These are phyloP conservation scores for Platismatia glauca DNA, from an alignment of 495 filamentous ascomycete species.

Conservation along the genomic window DNA sequence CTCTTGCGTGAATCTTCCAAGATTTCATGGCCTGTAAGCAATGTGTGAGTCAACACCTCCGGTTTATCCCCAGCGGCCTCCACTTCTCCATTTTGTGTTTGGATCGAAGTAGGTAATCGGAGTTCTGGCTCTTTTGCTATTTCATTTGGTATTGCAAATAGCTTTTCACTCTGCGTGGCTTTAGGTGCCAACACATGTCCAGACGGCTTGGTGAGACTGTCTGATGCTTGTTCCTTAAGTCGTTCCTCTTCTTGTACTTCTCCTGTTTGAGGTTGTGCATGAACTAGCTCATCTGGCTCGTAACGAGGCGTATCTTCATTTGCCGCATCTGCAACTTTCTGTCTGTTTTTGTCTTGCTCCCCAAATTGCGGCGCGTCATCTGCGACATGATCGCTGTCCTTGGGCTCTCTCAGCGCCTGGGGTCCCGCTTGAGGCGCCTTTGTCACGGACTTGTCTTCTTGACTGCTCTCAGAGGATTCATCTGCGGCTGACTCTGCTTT, in stretches of 20 bases:
- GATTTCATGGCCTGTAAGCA: slow-evolving; percentile 28
- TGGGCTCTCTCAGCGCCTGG: slow-evolving; percentile 10
- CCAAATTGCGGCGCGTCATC: slow-evolving; percentile 7
- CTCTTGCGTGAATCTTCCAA: slow-evolving; percentile 58
- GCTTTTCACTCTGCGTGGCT: background rate
- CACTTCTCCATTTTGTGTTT: slow-evolving; percentile 1
- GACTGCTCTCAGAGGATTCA: background rate
- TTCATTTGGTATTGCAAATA: background rate
- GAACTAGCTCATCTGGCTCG: background rate
- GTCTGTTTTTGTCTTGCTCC: background rate
- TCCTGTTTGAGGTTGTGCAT: background rate
- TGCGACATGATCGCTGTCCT: slow-evolving; percentile 11
- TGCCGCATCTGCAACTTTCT: background rate
- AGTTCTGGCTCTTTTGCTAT: slow-evolving; percentile 3
- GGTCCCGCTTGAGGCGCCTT: slow-evolving; percentile 15
- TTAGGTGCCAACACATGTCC: background rate
- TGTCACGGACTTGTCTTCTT: slow-evolving; percentile 17
- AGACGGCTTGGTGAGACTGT: background rate
- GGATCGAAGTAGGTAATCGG: slow-evolving; percentile 8
- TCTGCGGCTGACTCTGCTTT: slow-evolving; percentile 14
- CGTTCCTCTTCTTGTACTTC: background rate
- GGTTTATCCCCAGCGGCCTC: slow-evolving; percentile 31
- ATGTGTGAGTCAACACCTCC: slow-evolving; percentile 9
- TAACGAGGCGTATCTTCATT: background rate
- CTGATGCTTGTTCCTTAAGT: background rate